Evolutionary conservation across 306 rosid species (phyloP), one percentile per base, ranked within the genome.

Genomic region (Prunus armeniaca): DNA sequence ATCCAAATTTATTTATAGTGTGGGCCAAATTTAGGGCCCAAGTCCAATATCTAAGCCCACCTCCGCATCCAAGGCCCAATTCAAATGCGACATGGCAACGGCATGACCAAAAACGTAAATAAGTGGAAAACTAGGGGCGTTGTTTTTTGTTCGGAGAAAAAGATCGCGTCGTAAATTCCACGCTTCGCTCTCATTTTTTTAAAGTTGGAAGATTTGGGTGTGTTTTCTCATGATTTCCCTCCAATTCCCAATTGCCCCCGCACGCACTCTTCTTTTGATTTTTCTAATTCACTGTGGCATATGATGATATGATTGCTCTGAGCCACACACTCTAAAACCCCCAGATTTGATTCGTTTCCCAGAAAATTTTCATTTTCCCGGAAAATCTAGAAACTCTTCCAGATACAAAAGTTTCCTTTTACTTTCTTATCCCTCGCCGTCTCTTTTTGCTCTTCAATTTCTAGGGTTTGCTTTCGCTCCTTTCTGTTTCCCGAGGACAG

Each of bases 191-290:
- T 69, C 76, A 51, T 4, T 15, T 20, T 51, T 82, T 52, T 25
- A 2, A 78, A n/a, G 24, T n/a, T 3, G 12, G 12, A 27, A 24
- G 60, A 67, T 71, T 46, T 17, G 69, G 70, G 46, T 19, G 30
- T 45, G 14, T 73, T 61, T 47, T 47, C 15, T 46, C 27, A 78
- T 73, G 47, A 69, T 81, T 75, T 81, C 84, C 80, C 84, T 81
- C 84, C 84, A 69, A 63, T 75, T 64, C 57, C 54, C 41, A 34
- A 34, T 34, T 34, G 0, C 41, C 8, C 43, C 45, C 56, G 10
- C 69, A 32, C 32, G 34, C 38, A 32, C 38, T 14, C 22, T 13
- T 4, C 43, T 24, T 3, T 65, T 12, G 9, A 27, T 18, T 71
- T 71, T 72, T 50, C 20, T 19, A 5, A 45, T 58, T 61, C 46